phyloP scores from a whole-genome alignment of 2,329 filamentous ascomycete genomes.

The Gaeumannomyces tritici region DNA sequence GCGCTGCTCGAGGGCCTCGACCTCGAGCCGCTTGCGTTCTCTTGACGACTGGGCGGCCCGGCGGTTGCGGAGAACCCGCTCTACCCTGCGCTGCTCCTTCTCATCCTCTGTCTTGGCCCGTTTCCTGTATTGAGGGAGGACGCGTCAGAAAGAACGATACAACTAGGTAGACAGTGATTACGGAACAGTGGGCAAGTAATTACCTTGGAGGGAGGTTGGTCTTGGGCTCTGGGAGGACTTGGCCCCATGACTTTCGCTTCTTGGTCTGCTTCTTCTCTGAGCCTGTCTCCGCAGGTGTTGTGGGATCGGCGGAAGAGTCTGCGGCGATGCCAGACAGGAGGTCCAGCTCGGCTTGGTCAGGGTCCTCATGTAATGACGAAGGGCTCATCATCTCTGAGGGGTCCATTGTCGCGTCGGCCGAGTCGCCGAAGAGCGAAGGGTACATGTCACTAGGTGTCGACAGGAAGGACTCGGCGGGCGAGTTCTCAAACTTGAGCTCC shows the following conservation, averaged over 20 bases:
- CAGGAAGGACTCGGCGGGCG: slow-evolving; percentile 43
- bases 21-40: slow-evolving; percentile 81
- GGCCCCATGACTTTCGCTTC: slow-evolving; percentile 98
- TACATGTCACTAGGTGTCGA: slow-evolving; percentile 39
- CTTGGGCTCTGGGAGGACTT: slow-evolving; percentile 92
- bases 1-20: slow-evolving; percentile 72
- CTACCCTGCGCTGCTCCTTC: slow-evolving; percentile 95
- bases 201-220: slow-evolving; percentile 89
- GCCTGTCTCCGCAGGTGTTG: slow-evolving; percentile 11
- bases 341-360: slow-evolving; percentile 15
- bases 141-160: background rate
- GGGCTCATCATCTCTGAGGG: slow-evolving; percentile 42
- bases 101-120: slow-evolving; percentile 98
- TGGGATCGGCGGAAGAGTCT: slow-evolving; percentile 7
- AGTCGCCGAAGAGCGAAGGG: slow-evolving; percentile 34
- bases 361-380: slow-evolving; percentile 24
- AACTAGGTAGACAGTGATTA: too few relatives aligned
- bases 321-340: slow-evolving; percentile 13
- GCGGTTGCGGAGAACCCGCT: slow-evolving; percentile 92
- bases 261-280: slow-evolving; percentile 66
- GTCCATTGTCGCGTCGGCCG: slow-evolving; percentile 28
- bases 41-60: slow-evolving; percentile 93
- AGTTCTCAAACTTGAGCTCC: slow-evolving; percentile 41
- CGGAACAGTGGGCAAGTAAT: slow-evolving; percentile 12
- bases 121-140: slow-evolving; percentile 49